Base-by-base conservation (phyloP, 495 filamentous ascomycete species). In the Penicillium coffeae region DNA sequence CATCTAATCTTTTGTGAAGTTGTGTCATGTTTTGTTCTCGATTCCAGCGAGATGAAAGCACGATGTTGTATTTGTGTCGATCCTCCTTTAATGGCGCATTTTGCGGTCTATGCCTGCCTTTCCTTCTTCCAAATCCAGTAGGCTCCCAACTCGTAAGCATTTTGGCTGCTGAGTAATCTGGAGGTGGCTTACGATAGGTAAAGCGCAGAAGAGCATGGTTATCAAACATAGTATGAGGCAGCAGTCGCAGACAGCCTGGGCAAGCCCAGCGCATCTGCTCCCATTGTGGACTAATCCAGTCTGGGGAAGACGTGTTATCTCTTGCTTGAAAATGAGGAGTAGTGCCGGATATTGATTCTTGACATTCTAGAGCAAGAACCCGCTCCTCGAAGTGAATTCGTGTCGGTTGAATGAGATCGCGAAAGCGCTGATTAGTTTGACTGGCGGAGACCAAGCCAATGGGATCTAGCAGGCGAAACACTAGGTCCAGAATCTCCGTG, bases 381-480 rank as follows among this genome's bases (percentile, higher is more conserved):
- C 52, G 47, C 12, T 55, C 52, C 3, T 51, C 13, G 2, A 55
- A 45, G 38, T 51, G 42, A 1, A 8, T 21, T 44, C 33, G 43
- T 3, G 21, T 21, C 35, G 52, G 52, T 6, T 43, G 15, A 10
- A 55, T 38, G 7, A 51, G 15, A 2, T 21, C 9, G 16, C 52
- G 52, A 22, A 55, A 51, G 13, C 41, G 39, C 12, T 21, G 39
- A 15, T 13, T 40, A 8, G 48, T 51, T 37, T 56, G 53, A 35
- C 48, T 51, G 14, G 20, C 16, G 13, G 53, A 56, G 35, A 51
- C 45, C 9, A 56, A 40, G 2, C 33, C 39, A 21, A 41, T 32
- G 13, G 53, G 53, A 15, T 51, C 53, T 20, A 56, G 38, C 9
- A 51, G 39, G 20, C 45, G 38, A 30, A 51, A 47, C 14, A 56